These are phyloP conservation scores for Liriodendron chinense DNA, from an alignment of 164 flowering plant species.

Conservation along the genomic window DNA sequence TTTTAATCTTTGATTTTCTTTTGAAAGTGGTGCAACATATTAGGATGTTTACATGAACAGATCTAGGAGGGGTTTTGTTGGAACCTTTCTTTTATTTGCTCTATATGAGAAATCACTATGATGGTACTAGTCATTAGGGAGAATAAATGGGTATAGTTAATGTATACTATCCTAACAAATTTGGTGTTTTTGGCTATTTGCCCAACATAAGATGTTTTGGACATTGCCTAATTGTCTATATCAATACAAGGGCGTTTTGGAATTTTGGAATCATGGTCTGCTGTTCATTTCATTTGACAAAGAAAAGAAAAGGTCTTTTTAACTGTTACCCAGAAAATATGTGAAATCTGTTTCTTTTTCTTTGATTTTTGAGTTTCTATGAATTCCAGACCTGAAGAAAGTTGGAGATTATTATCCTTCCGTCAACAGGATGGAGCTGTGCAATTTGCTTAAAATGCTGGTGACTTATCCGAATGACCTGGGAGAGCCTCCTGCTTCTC, in stretches of 20 bases:
- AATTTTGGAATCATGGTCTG: neutral
- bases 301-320: neutral
- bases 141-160: neutral
- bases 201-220: neutral
- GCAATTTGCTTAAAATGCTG: conserved; percentile 69
- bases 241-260: neutral
- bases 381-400: conserved; percentile 56
- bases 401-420: conserved; percentile 50
- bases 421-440: conserved; percentile 52
- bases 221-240: neutral
- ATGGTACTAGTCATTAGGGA: neutral
- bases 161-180: neutral
- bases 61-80: neutral
- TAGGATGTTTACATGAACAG: neutral
- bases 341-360: neutral
- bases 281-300: neutral
- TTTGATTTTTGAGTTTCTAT: conserved; percentile 4
- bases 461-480: conserved; percentile 75
- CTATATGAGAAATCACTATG: neutral
- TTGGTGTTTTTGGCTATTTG: neutral
- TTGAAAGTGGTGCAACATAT: neutral
- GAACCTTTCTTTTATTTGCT: neutral
- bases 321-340: neutral
- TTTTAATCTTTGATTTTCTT: neutral
- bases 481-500: conserved; percentile 79